Evolutionary conservation across 805 yeast species (phyloP).

Genomic region (Candida glaebosa): DNA sequence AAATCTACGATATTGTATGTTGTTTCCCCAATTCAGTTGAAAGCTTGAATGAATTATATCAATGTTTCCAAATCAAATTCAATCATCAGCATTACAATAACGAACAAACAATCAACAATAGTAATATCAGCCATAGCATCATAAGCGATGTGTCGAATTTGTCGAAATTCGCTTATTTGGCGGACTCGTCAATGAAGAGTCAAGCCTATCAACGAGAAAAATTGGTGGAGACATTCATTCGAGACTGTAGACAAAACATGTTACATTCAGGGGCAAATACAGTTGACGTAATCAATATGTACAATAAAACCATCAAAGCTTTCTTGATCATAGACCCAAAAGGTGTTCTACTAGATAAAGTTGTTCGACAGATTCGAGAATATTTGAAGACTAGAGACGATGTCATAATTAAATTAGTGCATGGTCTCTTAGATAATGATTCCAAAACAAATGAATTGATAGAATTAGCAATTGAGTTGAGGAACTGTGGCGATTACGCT

Average conservation of each 20-base stretch:
- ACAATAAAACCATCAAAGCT: conserved; percentile 66
- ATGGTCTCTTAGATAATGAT: conserved; percentile 56
- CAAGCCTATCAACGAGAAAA: conserved; percentile 45
- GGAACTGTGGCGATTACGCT: conserved; percentile 15
- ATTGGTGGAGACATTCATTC: conserved; percentile 50
- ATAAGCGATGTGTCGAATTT: conserved; percentile 2
- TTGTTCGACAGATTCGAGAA: conserved; percentile 69
- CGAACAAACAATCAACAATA: conserved; percentile 6
- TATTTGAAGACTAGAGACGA: conserved; percentile 74
- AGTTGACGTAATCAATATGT: conserved; percentile 61
- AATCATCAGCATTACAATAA: conserved; percentile 6
- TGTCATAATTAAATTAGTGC: conserved; percentile 63
- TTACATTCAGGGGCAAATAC: conserved; percentile 85
- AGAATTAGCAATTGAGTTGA: conserved; percentile 55
- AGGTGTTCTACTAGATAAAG: conserved; percentile 77
- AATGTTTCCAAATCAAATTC: conserved; percentile 40
- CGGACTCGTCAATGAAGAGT: conserved; percentile 16
- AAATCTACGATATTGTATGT: conserved; percentile 56
- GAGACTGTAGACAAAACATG: conserved; percentile 41
- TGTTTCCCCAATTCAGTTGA: conserved; percentile 49
- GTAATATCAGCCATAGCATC: conserved; percentile 2
- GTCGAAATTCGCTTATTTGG: conserved; percentile 10
- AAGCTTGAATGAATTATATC: conserved; percentile 57
- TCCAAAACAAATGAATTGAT: conserved; percentile 40
- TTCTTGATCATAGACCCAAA: conserved; percentile 80